phyloP scores from a whole-genome alignment of 2,329 filamentous ascomycete genomes.

The Ceratocystis lukuohia region DNA sequence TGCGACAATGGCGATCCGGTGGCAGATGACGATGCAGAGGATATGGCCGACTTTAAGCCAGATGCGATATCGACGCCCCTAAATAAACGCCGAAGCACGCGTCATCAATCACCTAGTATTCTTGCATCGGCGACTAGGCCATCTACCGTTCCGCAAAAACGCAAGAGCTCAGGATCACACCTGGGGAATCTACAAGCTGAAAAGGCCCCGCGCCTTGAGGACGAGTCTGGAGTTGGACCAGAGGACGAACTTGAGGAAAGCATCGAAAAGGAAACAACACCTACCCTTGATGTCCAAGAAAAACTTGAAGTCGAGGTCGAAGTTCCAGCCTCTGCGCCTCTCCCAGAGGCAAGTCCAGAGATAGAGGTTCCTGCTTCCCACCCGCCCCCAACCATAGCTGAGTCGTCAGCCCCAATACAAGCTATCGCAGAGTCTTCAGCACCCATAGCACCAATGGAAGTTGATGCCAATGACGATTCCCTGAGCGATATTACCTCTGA shows the following conservation, averaged over 20 bases:
- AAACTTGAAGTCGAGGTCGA: constrained; percentile 17
- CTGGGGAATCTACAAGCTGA: constrained; percentile 29
- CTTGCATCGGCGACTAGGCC: background rate
- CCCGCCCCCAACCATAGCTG: constrained; percentile 8
- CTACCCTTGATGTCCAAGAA: background rate
- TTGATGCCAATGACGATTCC: constrained; percentile 19
- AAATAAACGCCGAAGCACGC: constrained; percentile 33
- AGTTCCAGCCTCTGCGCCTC: constrained; percentile 10
- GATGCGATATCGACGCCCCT: constrained; percentile 58
- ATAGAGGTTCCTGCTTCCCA: constrained; percentile 18
- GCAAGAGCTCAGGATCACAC: constrained; percentile 40
- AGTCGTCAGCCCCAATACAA: background rate
- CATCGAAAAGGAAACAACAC: no score
- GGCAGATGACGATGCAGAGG: constrained; percentile 25
- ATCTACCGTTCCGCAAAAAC: constrained; percentile 30
- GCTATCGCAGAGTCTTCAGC: background rate
- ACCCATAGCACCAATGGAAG: constrained; percentile 13
- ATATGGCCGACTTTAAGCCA: constrained; percentile 41
- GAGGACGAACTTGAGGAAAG: constrained; percentile 12
- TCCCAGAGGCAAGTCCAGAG: constrained; percentile 1
- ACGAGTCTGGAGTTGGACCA: constrained; percentile 22
- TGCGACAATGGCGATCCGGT: constrained; percentile 24
- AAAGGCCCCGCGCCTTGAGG: constrained; percentile 27
- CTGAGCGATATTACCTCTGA: constrained; percentile 24
- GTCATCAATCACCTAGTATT: constrained; percentile 13